Base-by-base conservation (phyloP, 2,329 filamentous ascomycete genomes). In the Tolypocladium ovalisporum region DNA sequence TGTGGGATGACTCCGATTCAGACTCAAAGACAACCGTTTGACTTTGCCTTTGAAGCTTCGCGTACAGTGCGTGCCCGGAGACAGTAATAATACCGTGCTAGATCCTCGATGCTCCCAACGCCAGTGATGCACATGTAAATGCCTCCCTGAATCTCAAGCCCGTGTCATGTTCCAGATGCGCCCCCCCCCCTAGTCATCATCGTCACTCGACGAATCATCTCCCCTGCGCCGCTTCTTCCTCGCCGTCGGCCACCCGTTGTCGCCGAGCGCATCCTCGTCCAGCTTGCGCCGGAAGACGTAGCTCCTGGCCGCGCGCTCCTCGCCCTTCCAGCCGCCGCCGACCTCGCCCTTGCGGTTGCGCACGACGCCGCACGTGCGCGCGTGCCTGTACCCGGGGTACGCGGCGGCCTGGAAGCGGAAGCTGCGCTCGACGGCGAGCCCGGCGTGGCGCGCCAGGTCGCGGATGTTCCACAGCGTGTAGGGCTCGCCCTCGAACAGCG, bases 401-500 rank as follows among this genome's bases (percentile, higher is more conserved):
- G 79, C 82, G 19, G 66, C 73, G 6, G 83, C 78, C 61, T 83
- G 78, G 67, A 94, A 94, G 58, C 73, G 75, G 68, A 88, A 92
- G 69, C 86, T 90, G 65, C 81, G 76, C 64, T 85, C 78, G 39
- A 91, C 86, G 65, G 82, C 80, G 54, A 93, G 74, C 6, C 88
- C 89, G 5, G 79, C 79, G 70, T 96, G 90, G 8, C 93, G 81
- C 2, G 83, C 94, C 34, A 99, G 77, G 74, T 97, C 93, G 39
- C 86, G 83, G 32, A 97, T 81, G 74, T 97, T 97, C 94, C 94
- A 99, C 1, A 97, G 80, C 2, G 90, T 93, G 70, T 99, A 99
- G 0, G 94, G 94, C 71, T 95, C 88, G 58, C 88, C 89, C 71
- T 97, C 93, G 70, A 99, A 99, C 12, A 97, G 75, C 0, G 91